Evolutionary conservation across 139 green algal species (phyloP).

Genomic region (Klebsormidium nitens): DNA sequence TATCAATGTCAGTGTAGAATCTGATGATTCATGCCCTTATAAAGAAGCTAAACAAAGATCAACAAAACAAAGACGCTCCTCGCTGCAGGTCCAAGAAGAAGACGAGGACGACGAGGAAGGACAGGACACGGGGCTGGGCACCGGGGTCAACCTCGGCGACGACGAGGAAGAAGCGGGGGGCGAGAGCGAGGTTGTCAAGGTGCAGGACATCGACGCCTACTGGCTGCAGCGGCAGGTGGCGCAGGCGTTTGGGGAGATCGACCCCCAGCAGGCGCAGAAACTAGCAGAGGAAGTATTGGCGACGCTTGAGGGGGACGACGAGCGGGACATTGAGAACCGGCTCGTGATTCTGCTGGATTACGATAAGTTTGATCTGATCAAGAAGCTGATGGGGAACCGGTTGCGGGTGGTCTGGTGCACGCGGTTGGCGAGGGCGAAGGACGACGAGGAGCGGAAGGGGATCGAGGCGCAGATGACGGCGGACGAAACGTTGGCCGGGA

Average conservation of each 20-base stretch:
- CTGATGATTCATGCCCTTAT: no score
- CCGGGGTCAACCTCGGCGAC: slow-evolving; percentile 23
- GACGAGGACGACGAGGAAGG: slow-evolving; percentile 21
- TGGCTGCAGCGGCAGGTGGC: slow-evolving; percentile 92
- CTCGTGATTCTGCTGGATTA: slow-evolving; percentile 88
- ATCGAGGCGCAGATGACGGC: slow-evolving; percentile 69
- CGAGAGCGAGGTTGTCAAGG: slow-evolving; percentile 40
- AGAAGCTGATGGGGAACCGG: slow-evolving; percentile 84
- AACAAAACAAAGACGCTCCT: no score
- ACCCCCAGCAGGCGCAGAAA: slow-evolving; percentile 64
- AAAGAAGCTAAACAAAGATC: no score
- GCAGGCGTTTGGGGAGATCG: slow-evolving; percentile 56
- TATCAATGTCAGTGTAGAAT: no score
- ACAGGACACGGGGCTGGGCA: slow-evolving; percentile 24
- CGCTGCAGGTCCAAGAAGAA: no score
- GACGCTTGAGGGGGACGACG: slow-evolving; percentile 49
- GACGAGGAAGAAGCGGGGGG: slow-evolving; percentile 21
- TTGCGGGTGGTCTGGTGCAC: slow-evolving; percentile 93
- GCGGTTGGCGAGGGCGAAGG: slow-evolving; percentile 67
- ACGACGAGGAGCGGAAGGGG: slow-evolving; percentile 63
- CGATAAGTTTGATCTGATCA: slow-evolving; percentile 95
- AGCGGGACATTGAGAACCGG: slow-evolving; percentile 71
- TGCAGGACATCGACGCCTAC: slow-evolving; percentile 94
- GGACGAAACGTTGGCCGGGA: slow-evolving; percentile 48
- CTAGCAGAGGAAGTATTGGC: slow-evolving; percentile 65